Conservation (phyloP, 306 rosid species). For the Corylus avellana region DNA sequence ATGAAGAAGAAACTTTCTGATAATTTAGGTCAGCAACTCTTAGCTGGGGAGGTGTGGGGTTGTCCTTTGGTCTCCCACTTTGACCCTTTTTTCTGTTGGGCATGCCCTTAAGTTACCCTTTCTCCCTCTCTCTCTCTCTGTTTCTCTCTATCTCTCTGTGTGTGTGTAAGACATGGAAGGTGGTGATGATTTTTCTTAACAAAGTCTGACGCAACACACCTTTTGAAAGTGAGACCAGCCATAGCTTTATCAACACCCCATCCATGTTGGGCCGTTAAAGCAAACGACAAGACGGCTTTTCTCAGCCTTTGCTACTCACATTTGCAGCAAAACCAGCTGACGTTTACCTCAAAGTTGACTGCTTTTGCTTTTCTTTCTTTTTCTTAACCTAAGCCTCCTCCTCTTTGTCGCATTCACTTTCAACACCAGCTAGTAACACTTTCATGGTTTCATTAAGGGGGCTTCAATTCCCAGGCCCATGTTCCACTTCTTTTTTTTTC, state of each 20-base stretch:
- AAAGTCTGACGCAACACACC: conserved; percentile 59
- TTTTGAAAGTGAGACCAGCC: conserved; percentile 33
- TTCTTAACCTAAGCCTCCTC: conserved; percentile 11
- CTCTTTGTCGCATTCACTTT: conserved; percentile 53
- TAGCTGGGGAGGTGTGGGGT: conserved; percentile 15
- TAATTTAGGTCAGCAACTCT: conserved; percentile 29
- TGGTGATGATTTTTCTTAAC: background rate
- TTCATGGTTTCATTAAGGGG: conserved; percentile 35
- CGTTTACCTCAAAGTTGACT: conserved; percentile 59
- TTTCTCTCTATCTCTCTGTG: background rate
- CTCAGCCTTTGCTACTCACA: conserved; percentile 66
- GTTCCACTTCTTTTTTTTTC: background rate
- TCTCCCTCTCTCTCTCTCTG: conserved; percentile 3
- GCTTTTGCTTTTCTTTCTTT: conserved; percentile 35
- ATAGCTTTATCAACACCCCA: background rate
- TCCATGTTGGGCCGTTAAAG: conserved; percentile 58
- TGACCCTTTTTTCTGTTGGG: conserved; percentile 12
- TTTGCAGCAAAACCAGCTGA: conserved; percentile 45
- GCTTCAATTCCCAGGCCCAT: conserved; percentile 48
- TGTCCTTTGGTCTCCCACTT: conserved; percentile 32
- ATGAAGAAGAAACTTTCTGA: background rate
- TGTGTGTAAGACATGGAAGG: background rate
- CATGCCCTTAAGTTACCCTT: conserved; percentile 16
- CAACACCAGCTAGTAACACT: conserved; percentile 15
- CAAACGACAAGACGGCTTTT: conserved; percentile 68